A percentile compares a stretch with the other conserved stretches of the same genome.
Conservation (phyloP, 805 yeast species). For the Yarrowia sp. region DNA sequence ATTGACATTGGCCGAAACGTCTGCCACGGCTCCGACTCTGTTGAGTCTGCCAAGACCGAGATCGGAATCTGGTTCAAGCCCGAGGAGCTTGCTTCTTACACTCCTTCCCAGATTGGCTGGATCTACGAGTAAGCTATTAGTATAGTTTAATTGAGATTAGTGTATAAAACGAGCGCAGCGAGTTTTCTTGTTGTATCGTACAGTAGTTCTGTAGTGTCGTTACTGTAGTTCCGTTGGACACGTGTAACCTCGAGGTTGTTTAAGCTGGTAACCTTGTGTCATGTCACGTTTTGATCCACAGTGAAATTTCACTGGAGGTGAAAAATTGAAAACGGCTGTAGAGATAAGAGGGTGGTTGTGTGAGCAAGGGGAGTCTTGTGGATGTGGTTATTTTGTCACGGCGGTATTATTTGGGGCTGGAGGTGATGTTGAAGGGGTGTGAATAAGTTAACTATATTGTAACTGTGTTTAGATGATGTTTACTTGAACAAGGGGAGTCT, state of each 20-base stretch:
- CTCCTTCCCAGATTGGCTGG: constrained; percentile 81
- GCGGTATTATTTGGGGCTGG: too few species aligned
- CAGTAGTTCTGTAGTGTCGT: background rate
- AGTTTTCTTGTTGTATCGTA: background rate
- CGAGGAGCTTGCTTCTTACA: constrained; percentile 93
- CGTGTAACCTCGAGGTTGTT: background rate
- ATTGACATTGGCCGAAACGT: constrained; percentile 99
- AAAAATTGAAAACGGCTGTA: too few species aligned
- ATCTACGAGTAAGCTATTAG: constrained; percentile 73
- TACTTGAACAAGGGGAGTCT: too few species aligned
- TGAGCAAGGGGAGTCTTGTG: too few species aligned
- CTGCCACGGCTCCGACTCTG: constrained; percentile 99
- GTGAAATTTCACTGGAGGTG: background rate
- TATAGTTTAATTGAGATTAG: constrained; percentile 16
- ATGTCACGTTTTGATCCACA: background rate
- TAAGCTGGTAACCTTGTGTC: background rate
- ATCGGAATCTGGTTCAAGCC: constrained; percentile 96
- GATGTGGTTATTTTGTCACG: too few species aligned
- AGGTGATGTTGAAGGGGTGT: too few species aligned
- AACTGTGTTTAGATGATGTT: too few species aligned
- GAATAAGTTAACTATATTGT: too few species aligned
- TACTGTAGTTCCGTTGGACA: too few species aligned
- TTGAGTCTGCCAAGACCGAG: constrained; percentile 95
- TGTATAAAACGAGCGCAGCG: background rate
- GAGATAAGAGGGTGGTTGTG: too few species aligned